Conservation (phyloP, 805 yeast species). For the Hanseniaspora osmophila region DNA sequence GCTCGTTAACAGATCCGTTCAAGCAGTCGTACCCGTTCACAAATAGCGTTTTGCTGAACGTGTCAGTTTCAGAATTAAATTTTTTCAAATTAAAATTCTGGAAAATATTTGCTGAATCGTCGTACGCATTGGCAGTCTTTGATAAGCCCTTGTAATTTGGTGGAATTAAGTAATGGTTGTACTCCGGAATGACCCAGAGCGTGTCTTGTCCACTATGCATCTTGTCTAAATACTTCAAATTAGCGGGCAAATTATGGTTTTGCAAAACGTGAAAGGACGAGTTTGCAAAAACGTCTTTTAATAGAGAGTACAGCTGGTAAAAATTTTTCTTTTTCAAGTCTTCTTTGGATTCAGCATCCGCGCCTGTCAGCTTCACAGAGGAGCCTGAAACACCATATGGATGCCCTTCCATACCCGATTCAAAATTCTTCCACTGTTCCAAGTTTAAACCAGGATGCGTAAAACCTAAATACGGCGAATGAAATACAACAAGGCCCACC, state of each 20-base stretch:
- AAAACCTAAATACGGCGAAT: background rate
- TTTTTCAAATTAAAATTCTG: background rate
- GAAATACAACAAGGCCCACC: background rate
- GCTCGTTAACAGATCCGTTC: slow-evolving; percentile 29
- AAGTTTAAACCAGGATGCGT: too few relatives aligned
- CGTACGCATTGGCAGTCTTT: too few relatives aligned
- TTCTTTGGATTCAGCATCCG: background rate
- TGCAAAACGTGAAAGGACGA: slow-evolving; percentile 32
- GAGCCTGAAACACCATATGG: background rate
- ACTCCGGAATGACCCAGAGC: slow-evolving; percentile 68
- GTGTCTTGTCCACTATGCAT: too few relatives aligned
- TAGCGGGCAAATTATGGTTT: slow-evolving; percentile 38
- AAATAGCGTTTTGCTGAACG: background rate
- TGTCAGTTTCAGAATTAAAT: background rate
- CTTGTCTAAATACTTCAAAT: slow-evolving; percentile 29
- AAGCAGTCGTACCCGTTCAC: background rate
- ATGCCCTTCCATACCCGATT: too few relatives aligned
- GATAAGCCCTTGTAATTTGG: background rate
- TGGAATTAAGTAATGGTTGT: slow-evolving; percentile 46
- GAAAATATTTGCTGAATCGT: too few relatives aligned
- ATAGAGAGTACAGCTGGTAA: background rate
- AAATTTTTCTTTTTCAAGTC: background rate
- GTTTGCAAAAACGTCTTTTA: background rate
- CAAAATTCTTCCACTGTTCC: too few relatives aligned
- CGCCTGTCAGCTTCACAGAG: background rate